Conservation (phyloP, 768 basidiomycete species). For the Lactarius quietus region DNA sequence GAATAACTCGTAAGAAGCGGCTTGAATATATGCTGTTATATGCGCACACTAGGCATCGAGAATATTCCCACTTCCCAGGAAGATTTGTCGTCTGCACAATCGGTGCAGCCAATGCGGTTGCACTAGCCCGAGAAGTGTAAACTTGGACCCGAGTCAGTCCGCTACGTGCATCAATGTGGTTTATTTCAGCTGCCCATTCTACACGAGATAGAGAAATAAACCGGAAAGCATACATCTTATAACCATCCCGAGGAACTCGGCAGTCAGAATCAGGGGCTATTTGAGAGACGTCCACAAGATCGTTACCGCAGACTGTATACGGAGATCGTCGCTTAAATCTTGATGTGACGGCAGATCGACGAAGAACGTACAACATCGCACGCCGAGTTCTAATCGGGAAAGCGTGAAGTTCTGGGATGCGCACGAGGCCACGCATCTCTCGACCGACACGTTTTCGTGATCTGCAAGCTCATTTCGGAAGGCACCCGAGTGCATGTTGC, state of each 20-base stretch:
- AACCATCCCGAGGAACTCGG: conserved; percentile 71
- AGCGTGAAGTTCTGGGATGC: conserved; percentile 51
- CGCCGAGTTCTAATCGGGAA: conserved; percentile 64
- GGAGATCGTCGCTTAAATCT: conserved; percentile 1
- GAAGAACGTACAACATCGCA: conserved; percentile 44
- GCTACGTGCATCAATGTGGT: conserved; percentile 60
- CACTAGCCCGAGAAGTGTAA: conserved; percentile 45
- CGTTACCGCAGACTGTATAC: conserved; percentile 63
- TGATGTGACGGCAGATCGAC: not conserved
- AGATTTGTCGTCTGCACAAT: conserved; percentile 50
- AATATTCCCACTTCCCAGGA: conserved; percentile 60
- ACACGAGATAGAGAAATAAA: not conserved
- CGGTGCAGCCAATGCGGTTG: conserved; percentile 46
- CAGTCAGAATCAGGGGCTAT: conserved; percentile 50
- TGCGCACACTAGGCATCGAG: conserved; percentile 62
- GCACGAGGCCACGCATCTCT: conserved; percentile 62
- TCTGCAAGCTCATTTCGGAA: conserved; percentile 43
- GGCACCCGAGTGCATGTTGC: conserved; percentile 61
- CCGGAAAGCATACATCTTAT: conserved; percentile 46
- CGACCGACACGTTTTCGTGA: conserved; percentile 46
- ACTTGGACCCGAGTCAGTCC: conserved; percentile 69
- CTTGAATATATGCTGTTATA: not conserved
- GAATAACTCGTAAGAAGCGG: not conserved
- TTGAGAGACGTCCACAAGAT: conserved; percentile 57
- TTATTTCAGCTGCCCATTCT: not conserved